These are phyloP conservation scores for Colletotrichum lindemuthianum DNA, from an alignment of 2,329 filamentous ascomycete genomes.

Conservation along the genomic window DNA sequence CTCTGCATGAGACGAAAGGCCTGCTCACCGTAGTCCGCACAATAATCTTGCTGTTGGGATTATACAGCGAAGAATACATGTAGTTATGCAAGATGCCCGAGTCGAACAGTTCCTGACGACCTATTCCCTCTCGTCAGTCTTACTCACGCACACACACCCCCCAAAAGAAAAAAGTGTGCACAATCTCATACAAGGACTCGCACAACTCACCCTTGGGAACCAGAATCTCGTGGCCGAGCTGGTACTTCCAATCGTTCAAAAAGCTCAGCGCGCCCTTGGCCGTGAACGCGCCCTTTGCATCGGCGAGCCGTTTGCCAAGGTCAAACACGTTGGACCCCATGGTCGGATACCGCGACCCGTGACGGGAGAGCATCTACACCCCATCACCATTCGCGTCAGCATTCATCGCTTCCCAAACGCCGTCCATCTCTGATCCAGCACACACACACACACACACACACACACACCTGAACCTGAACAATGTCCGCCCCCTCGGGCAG, in stretches of 20 bases:
- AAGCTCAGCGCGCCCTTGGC: slow-evolving; percentile 71
- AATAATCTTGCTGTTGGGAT: slow-evolving; percentile 77
- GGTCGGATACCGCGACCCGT: slow-evolving; percentile 80
- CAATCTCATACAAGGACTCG: neutral
- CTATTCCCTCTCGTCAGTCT: slow-evolving; percentile 26
- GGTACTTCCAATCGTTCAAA: slow-evolving; percentile 74
- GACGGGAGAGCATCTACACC: slow-evolving; percentile 74
- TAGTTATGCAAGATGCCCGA: slow-evolving; percentile 77
- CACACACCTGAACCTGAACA: slow-evolving; percentile 67
- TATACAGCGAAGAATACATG: slow-evolving; percentile 76
- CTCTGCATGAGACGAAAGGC: neutral
- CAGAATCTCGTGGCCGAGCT: slow-evolving; percentile 76
- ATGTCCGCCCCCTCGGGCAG: slow-evolving; percentile 74
- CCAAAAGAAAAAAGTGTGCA: neutral
- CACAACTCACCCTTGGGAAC: slow-evolving; percentile 66
- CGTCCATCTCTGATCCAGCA: neutral
- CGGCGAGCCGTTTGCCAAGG: slow-evolving; percentile 67
- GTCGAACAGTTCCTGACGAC: slow-evolving; percentile 78
- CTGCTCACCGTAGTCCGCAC: slow-evolving; percentile 70
- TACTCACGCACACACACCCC: no score
- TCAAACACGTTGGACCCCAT: slow-evolving; percentile 62
- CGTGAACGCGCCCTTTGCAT: slow-evolving; percentile 61
- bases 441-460: neutral
- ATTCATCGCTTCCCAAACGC: no score
- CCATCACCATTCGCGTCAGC: no score